Evolutionary conservation across 805 yeast species (phyloP), one percentile per base, ranked within the genome.

Genomic region (Saccharomyces paradoxus): DNA sequence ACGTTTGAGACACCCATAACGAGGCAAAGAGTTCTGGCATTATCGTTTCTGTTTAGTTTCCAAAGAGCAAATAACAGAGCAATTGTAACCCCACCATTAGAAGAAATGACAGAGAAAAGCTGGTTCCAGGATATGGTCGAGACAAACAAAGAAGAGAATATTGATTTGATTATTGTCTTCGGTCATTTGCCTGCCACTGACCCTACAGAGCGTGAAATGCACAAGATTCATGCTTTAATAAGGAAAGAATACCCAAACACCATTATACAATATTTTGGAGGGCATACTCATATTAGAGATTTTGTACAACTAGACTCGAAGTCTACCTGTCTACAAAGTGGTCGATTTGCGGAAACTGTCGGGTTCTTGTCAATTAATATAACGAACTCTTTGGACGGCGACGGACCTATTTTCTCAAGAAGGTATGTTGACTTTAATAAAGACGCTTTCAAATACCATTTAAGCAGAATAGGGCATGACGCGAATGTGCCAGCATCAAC

Each of bases 241-340:
- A 78, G 97, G 56, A 56, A 66, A 27, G 72, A 70, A 28, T 86
- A 80, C 62, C 92, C 95, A 5, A 66, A 76, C 30, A 76, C 78
- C 0, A 74, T 82, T 0, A 86, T 92, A 52, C 96, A 89, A 67
- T 88, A 86, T 62, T 85, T 92, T 70, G 98, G 97, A 1, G 98
- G 97, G 1, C 98, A 92, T 70, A 83, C 95, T 29, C 98, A 92
- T 66, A 82, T 92, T 14, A 76, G 98, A 57, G 98, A 92, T 69
- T 92, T 86, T 68, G 78, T 81, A 7, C 73, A 81, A 3, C 74
- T 83, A 51, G 98, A 92, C 64, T 71, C 74, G 1, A 73, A 71
- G 50, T 79, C 91, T 26, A 82, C 87, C 0, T 97, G 85, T 0
- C 70, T 92, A n/a, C 96, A 92, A 71, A 87, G 96, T 66, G 98